Conservation (phyloP, 2,329 filamentous ascomycete genomes). For the Beauveria brongniartii region DNA sequence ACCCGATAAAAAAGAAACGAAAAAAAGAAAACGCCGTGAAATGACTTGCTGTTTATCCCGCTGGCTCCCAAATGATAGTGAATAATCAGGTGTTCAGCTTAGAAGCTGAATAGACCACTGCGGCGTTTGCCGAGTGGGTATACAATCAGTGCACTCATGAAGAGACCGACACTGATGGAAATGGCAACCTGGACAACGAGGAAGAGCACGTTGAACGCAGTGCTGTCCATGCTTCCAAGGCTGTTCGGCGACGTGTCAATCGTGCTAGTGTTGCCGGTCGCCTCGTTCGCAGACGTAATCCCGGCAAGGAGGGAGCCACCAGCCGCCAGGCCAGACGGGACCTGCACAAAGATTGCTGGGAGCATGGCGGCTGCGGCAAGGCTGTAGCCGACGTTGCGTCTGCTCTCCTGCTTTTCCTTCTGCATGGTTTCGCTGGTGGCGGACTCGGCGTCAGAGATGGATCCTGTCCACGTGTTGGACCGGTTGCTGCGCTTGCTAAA, state of each 20-base stretch:
- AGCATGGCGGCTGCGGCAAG: slow-evolving; percentile 79
- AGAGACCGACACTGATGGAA: slow-evolving; percentile 53
- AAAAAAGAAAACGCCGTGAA: background rate
- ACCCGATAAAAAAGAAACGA: background rate
- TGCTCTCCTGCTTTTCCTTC: slow-evolving; percentile 21
- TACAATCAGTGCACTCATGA: slow-evolving; percentile 46
- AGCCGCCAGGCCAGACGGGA: slow-evolving; percentile 54
- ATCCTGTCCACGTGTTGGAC: slow-evolving; percentile 24
- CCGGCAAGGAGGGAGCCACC: slow-evolving; percentile 51
- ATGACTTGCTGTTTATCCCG: background rate
- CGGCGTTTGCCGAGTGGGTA: slow-evolving; percentile 50
- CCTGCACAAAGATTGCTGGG: slow-evolving; percentile 73
- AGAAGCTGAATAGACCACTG: slow-evolving; percentile 50
- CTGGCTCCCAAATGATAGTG: background rate
- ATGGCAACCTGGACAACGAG: slow-evolving; percentile 55
- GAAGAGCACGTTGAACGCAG: slow-evolving; percentile 45
- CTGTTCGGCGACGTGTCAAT: slow-evolving; percentile 16
- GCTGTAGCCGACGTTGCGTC: slow-evolving; percentile 56
- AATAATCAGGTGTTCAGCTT: slow-evolving; percentile 9
- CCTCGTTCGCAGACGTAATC: slow-evolving; percentile 46
- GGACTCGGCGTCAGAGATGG: slow-evolving; percentile 26
- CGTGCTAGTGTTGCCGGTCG: slow-evolving; percentile 34
- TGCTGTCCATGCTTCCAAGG: slow-evolving; percentile 30
- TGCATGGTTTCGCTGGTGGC: slow-evolving; percentile 17
- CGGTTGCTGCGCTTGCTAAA: slow-evolving; percentile 22